Percentiles rank a stretch among this genome's conserved stretches.
Evolutionary conservation across 192 early-diverging fungal species (phyloP).

Genomic region (Rhizophagus sp.): DNA sequence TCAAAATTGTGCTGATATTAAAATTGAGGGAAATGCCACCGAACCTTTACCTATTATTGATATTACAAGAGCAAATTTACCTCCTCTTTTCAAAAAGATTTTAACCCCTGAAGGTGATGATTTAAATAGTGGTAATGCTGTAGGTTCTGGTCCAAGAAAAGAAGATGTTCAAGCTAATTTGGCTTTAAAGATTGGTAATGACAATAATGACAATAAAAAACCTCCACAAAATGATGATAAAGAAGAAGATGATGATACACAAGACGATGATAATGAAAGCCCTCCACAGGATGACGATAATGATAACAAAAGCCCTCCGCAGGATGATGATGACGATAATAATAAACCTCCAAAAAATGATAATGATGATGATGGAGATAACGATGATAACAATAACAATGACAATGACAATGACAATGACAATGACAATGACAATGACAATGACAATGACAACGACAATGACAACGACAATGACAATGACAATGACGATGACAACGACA

Average conservation of each 20-base stretch:
- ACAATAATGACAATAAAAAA: not conserved
- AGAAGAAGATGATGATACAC: not conserved
- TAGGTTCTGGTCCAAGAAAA: conserved; percentile 10
- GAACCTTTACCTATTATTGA: conserved; percentile 22
- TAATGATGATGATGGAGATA: no score
- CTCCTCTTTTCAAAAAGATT: not conserved
- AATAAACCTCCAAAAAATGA: not conserved
- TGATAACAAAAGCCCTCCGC: not conserved
- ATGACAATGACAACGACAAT: no score
- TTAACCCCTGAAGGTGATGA: conserved; percentile 12
- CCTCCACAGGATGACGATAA: not conserved
- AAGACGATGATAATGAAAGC: not conserved
- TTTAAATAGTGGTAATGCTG: conserved; percentile 17
- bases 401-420: no score
- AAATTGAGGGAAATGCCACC: conserved; percentile 46
- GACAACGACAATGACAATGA: no score
- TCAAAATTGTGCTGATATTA: conserved; percentile 75
- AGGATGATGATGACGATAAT: not conserved
- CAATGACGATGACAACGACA: not conserved
- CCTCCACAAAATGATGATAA: not conserved
- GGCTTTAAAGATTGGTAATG: not conserved
- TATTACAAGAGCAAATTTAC: conserved; percentile 27
- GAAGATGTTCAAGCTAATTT: conserved; percentile 22
- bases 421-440: no score
- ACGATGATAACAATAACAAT: no score